Conservation (phyloP, 1,284 basidiomycete genomes). For the Kwoniella shivajii region DNA sequence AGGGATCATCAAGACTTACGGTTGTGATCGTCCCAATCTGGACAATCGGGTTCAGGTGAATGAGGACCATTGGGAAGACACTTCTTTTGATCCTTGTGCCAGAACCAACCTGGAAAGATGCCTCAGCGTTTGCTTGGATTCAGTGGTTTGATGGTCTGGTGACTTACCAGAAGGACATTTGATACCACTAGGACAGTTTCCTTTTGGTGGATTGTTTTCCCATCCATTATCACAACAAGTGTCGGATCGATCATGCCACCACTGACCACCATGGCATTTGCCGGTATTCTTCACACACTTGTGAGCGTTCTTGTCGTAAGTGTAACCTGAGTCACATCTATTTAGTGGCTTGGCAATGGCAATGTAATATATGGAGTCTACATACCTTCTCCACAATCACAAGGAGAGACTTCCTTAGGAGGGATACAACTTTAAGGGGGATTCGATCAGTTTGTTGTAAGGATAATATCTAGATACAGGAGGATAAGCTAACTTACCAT, state of each 20-base stretch:
- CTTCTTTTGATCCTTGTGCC: conserved; percentile 34
- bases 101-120: conserved; percentile 46
- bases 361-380: neutral
- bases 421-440: conserved; percentile 31
- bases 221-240: conserved; percentile 37
- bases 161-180: conserved; percentile 40
- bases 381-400: conserved; percentile 46
- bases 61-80: conserved; percentile 39
- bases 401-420: conserved; percentile 28
- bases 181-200: conserved; percentile 36
- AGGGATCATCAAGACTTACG: conserved; percentile 22
- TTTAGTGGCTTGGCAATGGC: neutral
- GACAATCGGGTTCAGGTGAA: conserved; percentile 44
- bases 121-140: neutral
- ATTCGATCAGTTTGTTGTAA: neutral
- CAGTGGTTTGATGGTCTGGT: neutral
- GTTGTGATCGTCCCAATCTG: conserved; percentile 37
- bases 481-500: conserved; percentile 16
- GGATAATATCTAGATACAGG: neutral
- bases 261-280: conserved; percentile 27
- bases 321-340: conserved; percentile 27
- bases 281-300: conserved; percentile 32
- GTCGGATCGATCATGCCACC: conserved; percentile 38
- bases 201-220: conserved; percentile 25
- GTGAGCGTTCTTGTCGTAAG: conserved; percentile 32